A percentile compares a stretch with the other conserved stretches of the same genome.
Evolutionary conservation across 495 filamentous ascomycete genomes (phyloP).

Genomic region (Hypoxylon fuscum): DNA sequence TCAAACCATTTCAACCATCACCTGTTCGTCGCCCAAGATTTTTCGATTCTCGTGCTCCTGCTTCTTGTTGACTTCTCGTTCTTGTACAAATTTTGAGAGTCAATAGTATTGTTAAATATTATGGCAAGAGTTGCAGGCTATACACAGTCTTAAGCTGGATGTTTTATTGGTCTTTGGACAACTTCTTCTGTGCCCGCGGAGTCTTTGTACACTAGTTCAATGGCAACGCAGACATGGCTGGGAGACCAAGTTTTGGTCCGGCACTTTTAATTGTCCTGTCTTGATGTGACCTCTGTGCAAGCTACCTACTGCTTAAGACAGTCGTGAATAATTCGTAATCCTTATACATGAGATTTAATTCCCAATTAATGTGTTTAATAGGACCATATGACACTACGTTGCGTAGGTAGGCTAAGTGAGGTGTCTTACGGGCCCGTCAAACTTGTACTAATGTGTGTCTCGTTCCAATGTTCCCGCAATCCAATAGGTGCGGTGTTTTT

Average conservation of each 20-base stretch:
- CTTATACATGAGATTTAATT: background rate
- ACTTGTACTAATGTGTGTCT: background rate
- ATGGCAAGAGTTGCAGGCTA: slow-evolving; percentile 32
- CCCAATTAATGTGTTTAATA: background rate
- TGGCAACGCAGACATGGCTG: slow-evolving; percentile 46
- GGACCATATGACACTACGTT: no score
- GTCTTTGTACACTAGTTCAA: slow-evolving; percentile 44
- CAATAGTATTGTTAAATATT: slow-evolving; percentile 34
- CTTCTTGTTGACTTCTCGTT: slow-evolving; percentile 32
- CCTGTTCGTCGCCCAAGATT: slow-evolving; percentile 44
- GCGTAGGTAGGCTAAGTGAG: background rate
- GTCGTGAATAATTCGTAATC: background rate
- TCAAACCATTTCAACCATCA: slow-evolving; percentile 45
- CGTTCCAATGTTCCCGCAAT: background rate
- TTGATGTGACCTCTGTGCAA: background rate
- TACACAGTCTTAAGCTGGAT: slow-evolving; percentile 41
- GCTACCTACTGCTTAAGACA: background rate
- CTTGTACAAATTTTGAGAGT: slow-evolving; percentile 41
- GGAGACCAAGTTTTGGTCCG: slow-evolving; percentile 55
- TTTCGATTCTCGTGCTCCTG: slow-evolving; percentile 41
- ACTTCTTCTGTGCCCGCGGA: slow-evolving; percentile 24
- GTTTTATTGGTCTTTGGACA: slow-evolving; percentile 53
- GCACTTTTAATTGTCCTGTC: slow-evolving; percentile 28
- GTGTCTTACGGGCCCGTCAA: background rate
- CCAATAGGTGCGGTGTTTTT: background rate